Conservation (phyloP, 768 basidiomycete genomes). For the Calocybe indica region DNA sequence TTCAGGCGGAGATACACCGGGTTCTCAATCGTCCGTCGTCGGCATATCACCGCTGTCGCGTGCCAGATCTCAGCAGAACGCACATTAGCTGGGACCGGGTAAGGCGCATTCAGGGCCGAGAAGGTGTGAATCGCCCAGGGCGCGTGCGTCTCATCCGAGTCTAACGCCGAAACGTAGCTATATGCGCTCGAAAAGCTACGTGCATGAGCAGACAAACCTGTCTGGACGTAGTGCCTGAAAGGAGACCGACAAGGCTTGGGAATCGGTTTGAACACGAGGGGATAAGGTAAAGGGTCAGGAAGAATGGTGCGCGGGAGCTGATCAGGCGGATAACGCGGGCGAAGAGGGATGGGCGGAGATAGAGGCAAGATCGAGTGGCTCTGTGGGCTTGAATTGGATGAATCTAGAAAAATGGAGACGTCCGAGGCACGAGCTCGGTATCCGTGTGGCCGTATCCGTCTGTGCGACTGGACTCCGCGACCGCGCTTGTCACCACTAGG, state of each 20-base stretch:
- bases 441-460: neutral
- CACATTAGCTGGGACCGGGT: neutral
- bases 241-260: neutral
- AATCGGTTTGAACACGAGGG: neutral
- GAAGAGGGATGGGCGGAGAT: neutral
- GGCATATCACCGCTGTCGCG: constrained; percentile 19
- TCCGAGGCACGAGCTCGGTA: neutral
- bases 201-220: neutral
- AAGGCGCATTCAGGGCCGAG: neutral
- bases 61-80: neutral
- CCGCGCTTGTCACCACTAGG: constrained; percentile 5
- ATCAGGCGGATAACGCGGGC: neutral
- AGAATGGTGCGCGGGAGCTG: neutral
- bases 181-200: neutral
- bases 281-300: neutral
- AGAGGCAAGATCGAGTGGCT: neutral
- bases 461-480: neutral
- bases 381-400: neutral
- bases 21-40: constrained; percentile 55
- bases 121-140: neutral
- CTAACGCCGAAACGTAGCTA: neutral
- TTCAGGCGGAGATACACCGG: constrained; percentile 51
- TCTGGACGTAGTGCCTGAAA: neutral
- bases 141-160: neutral
- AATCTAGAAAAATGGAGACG: neutral